Base-by-base conservation (phyloP, 2,329 filamentous ascomycete species). In the Colletotrichum viniferum region DNA sequence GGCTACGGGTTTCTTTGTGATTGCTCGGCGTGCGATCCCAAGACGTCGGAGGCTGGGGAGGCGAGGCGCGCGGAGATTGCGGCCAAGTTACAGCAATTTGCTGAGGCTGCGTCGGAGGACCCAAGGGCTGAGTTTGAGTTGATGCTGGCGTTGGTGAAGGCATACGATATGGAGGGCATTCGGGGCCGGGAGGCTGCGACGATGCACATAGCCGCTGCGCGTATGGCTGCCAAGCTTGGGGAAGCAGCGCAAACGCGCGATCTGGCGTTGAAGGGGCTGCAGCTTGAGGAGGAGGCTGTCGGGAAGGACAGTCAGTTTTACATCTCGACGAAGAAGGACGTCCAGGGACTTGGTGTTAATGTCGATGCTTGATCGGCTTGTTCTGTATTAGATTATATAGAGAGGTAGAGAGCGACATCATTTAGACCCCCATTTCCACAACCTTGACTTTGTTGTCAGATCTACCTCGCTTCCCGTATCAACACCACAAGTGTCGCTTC, bases 251-350 rank as follows among this genome's bases (percentile, higher is more conserved):
- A 74, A 26, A 71, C 36, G 6, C 26, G 30, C 1, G 61, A 62
- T 9, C 32, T 76, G 16, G 71, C 71, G 24, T 21, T 71, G 36
- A 74, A 58, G 26, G 71, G 74, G 4, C 4, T 76, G 48, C 60
- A 36, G 12, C 55, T 76, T 7, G 74, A 76, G 24, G 62, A 74
- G 24, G 71, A 76, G 6, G 74, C 74, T 13, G 74, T 76, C 7
- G 74, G 74, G 1, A 70, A 48, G n/a, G 74, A 76, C 30, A 76
- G 74, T 9, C 71, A 72, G 6, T 76, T 76, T 24, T 76, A 74
- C 28, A 14, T 7, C 24, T 66, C 65, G 5, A 68, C 69, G 14
- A 21, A 14, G 8, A 28, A 18, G 21, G 43, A 73, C 7, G 73
- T 75, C 1, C 10, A 56, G 26, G 58, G n/a, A n/a, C 58, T 75